Base-by-base conservation (phyloP, 2,329 filamentous ascomycete species). In the Microsporum audouinii region DNA sequence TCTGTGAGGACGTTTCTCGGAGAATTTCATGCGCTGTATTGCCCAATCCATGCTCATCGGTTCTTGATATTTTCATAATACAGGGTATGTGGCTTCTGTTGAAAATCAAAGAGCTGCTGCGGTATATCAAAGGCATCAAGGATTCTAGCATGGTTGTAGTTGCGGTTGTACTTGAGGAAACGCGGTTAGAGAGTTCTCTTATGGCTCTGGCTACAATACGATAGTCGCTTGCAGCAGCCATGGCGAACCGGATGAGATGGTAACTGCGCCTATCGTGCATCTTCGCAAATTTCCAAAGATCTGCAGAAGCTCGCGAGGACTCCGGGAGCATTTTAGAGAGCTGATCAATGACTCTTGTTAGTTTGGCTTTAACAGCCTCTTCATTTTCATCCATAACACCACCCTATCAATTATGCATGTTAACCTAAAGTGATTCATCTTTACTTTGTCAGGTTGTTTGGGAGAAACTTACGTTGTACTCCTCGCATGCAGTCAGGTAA, bases 1-100 rank as follows among this genome's bases (percentile, higher is more conserved):
- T 94, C 53, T 85, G 84, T 59, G 89, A 86, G 0, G 94, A 97
- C 34, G 97, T 96, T 70, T 96, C 89, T 68, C 90, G 92, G 56
- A 97, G 81, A 59, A 97, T 82, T 69, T 95, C 89, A 69, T 96
- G 91, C 1, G 94, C 92, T 12, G 88, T 85, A 23, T 82, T 78
- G 4, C 88, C 89, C 57, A 96, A 79, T 0, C 86, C 87, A 57
- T 88, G 84, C 69, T 91, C 87, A 69, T 96, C 88, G 7, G 85
- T 91, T 68, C 90, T 87, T 8, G 91, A 91, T 68, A 87, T 88
- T 62, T 91, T 87, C 78, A 97, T 89, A 64, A 97, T 92, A 0
- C 89, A 86, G 2, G 91, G 85, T 17, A 99, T 85, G 71, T 99
- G 91, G 71, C 92, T 97, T 69, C 89, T 86, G 76, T 96, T 99